Conservation (phyloP, 148 eudicot species). For the Vaccinium vitisidaea region DNA sequence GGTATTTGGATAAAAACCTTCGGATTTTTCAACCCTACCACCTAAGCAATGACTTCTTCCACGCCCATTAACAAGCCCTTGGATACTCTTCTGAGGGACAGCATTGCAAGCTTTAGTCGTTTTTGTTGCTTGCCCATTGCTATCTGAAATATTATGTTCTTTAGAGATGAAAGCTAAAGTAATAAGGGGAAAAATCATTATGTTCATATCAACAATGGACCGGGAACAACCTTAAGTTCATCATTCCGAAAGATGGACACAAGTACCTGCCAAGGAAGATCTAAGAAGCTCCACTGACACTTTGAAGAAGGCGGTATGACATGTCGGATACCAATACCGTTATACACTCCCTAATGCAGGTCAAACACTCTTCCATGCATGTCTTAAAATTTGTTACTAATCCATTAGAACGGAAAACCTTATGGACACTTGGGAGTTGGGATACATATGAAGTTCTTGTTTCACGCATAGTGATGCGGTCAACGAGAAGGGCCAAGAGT, state of each 20-base stretch:
- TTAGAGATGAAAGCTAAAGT: conserved; percentile 7
- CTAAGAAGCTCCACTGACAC: background rate
- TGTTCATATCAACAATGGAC: background rate
- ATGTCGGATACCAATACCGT: background rate
- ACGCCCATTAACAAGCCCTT: conserved; percentile 59
- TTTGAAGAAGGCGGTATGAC: background rate
- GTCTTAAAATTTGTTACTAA: background rate
- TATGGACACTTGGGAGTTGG: background rate
- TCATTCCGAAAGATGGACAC: background rate
- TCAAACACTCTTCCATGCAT: background rate
- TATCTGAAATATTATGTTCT: conserved; percentile 26
- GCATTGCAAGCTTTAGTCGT: conserved; percentile 26
- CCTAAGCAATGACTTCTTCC: conserved; percentile 67
- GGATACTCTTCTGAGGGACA: conserved; percentile 31
- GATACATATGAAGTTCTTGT: background rate
- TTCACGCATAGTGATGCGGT: background rate
- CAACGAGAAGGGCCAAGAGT: background rate
- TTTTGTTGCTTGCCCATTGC: conserved; percentile 27
- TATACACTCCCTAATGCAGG: background rate
- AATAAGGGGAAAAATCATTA: background rate
- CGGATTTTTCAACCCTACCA: conserved; percentile 72
- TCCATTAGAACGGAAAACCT: background rate
- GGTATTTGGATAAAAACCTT: conserved; percentile 76
- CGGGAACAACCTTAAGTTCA: background rate
- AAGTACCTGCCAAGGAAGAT: background rate